phyloP scores from a whole-genome alignment of 2,329 filamentous ascomycete genomes.

The Aspergillus candidus region DNA sequence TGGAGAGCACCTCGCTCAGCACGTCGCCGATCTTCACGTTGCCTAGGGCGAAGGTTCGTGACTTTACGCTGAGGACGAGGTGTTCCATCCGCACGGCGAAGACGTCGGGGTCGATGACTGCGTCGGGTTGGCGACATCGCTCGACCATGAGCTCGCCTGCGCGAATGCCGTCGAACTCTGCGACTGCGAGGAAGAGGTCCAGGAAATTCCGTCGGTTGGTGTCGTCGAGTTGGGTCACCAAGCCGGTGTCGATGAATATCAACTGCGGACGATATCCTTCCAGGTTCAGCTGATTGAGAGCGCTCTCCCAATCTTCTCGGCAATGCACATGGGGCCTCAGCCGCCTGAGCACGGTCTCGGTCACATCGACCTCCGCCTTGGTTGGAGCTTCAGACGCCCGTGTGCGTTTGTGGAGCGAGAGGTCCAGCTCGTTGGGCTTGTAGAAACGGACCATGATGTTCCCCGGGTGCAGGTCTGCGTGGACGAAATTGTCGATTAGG shows the following conservation, averaged over 20 bases:
- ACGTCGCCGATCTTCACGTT: constrained; percentile 97
- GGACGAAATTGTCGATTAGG: constrained; percentile 93
- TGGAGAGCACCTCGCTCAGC: constrained; percentile 77
- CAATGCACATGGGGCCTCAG: constrained; percentile 68
- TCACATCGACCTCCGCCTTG: constrained; percentile 63
- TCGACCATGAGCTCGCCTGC: constrained; percentile 95
- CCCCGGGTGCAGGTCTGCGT: constrained; percentile 91
- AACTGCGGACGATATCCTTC: constrained; percentile 91
- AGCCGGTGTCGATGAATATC: constrained; percentile 93
- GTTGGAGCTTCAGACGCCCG: constrained; percentile 38
- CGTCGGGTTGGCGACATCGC: constrained; percentile 84
- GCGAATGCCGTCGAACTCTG: constrained; percentile 94
- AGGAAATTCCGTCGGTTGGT: constrained; percentile 86
- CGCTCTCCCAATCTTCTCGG: constrained; percentile 63
- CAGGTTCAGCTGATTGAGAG: constrained; percentile 68
- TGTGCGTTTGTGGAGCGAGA: constrained; percentile 48
- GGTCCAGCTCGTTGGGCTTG: constrained; percentile 65
- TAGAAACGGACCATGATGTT: constrained; percentile 99
- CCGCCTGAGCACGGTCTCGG: constrained; percentile 75
- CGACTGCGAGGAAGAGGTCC: constrained; percentile 89
- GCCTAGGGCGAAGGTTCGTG: constrained; percentile 79
- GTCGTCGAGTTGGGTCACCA: constrained; percentile 88
- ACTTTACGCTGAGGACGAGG: constrained; percentile 84
- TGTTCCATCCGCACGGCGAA: constrained; percentile 98
- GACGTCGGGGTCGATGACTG: constrained; percentile 80